Base-by-base conservation (phyloP, 2,329 filamentous ascomycete genomes). In the Cladobotryum protrusum region DNA sequence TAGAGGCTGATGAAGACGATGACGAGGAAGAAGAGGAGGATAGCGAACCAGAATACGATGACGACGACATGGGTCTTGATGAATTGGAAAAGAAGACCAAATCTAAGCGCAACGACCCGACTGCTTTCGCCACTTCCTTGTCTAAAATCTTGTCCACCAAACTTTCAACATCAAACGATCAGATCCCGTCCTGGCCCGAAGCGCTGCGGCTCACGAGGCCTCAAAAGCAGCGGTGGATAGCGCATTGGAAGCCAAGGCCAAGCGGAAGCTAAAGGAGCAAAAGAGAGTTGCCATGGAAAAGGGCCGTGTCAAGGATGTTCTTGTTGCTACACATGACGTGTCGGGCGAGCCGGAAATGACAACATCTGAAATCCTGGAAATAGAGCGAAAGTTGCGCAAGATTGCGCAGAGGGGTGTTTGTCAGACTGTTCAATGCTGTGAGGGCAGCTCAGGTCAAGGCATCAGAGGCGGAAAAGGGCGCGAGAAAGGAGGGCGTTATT, bases 361-460 rank as follows among this genome's bases (percentile, higher is more conserved):
- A 17, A 78, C 78, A 20, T 71, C 71, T 14, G 72, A 78, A 55
- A 76, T 79, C 20, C 65, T 82, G 61, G 88, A 87, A 62, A 79
- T 84, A 60, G 92, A 97, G 74, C 86, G 84, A 71, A 76, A 82
- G 56, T 67, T 97, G 62, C 82, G 87, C 61, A 93, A 95, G 74
- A 89, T 88, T 44, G 91, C 91, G 41, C 89, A 96, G 70, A 80
- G 89, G 48, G 92, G 92, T 80, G 93, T 99, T n/a, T 37, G 86
- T 97, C 19, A 95, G 92, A 74, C 75, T 99, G 52, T 99, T 99
- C 72, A 96, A 97, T 67, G 93, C 93, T 0, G 90, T 99, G 32
- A 78, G 92, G 41, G 89, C 89, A 18, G 91, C 93, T 13, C 93
- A 99, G 70, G 87, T 96, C 50, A 88, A 91, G 68, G 91, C 86